Evolutionary conservation across 2,329 filamentous ascomycete genomes (phyloP), one percentile per base, ranked within the genome.

Genomic region (Colletotrichum viniferum): DNA sequence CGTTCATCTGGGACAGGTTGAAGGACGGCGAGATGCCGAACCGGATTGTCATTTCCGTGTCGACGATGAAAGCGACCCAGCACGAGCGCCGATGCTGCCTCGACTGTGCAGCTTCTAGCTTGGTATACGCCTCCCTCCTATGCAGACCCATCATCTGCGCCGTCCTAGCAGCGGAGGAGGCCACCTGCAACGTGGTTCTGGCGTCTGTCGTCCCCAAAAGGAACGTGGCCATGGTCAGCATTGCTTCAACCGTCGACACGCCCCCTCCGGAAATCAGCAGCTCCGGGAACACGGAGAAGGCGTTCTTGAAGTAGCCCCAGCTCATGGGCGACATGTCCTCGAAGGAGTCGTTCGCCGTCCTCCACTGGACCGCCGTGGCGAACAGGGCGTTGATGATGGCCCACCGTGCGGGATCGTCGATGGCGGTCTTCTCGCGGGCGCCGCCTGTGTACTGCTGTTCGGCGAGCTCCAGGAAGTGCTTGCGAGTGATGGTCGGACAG

Each of bases 281-380:
- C 26, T 76, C 69, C 4, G 73, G 30, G 10, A 77, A 66, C 0
- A 65, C 62, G 28, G 38, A 36, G n/a, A 69, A 76, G 3, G 73
- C 64, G 56, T 77, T 77, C 65, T 76, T 77, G 73, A 58, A 73
- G 34, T 48, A 77, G 13, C 58, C 55, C 76, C 73, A 76, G 24
- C 58, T 61, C 18, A 61, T 34, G 5, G 30, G 43, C 30, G 52
- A 30, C 43, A 76, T 30, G n/a, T 48, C 16, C 21, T 62, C 32
- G 21, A 73, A 56, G 3, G 73, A 72, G 12, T 76, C 63, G 28
- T 77, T 77, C 16, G 69, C 52, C 12, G 26, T 67, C 34, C 69
- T 69, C 55, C 63, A 75, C 13, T 36, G 74, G 5, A 75, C n/a
- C 2, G 68, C 69, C 6, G 66, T 18, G 5, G 58, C 73, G 34